Base-by-base conservation (phyloP, 441 rosid species). In the Euphorbia schlechtendalii region DNA sequence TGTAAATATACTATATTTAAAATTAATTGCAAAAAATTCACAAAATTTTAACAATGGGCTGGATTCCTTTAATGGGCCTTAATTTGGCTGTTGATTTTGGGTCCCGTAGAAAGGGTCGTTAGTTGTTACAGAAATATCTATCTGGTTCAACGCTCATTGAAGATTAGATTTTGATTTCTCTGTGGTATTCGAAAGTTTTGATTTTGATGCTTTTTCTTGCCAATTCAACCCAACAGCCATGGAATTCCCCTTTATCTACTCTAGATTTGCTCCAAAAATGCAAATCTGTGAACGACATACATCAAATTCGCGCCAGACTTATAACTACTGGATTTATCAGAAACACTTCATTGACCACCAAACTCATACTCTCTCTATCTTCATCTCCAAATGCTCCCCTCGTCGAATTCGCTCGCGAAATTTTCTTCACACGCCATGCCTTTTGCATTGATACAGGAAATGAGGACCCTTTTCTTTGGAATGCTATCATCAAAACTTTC, bases 381-480 rank as follows among this genome's bases (percentile, higher is more conserved):
- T 67, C 86, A 40, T 88, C 96, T 0, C 73, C 69, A 2, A 68
- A 66, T 51, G 14, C 69, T 0, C 82, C 76, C 34, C 83, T 88
- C 11, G 59, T 77, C 1, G 79, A 79, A 20, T 88, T 88, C 61
- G 87, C 89, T 24, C 88, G 94, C 59, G 70, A 41, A 59, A 28
- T 87, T 54, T 88, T 90, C 79, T 63, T 78, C 58, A 68, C 73
- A 6, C 67, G 62, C 62, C 82, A 74, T 14, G 81, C 74, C 45
- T 68, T 24, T 59, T 24, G 56, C n/a, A 52, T 28, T 21, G 22
- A 32, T 27, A 5, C 20, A 34, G 40, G 76, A 2, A 41, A 60
- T 1, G 60, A 67, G 9, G 96, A 85, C 81, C 86, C 88, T 1
- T 85, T 84, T 73, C 84, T 86, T 21, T 87, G 95, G 96, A 89